phyloP scores from a whole-genome alignment of 2,329 filamentous ascomycete species.

The Emydomyces testavorans region DNA sequence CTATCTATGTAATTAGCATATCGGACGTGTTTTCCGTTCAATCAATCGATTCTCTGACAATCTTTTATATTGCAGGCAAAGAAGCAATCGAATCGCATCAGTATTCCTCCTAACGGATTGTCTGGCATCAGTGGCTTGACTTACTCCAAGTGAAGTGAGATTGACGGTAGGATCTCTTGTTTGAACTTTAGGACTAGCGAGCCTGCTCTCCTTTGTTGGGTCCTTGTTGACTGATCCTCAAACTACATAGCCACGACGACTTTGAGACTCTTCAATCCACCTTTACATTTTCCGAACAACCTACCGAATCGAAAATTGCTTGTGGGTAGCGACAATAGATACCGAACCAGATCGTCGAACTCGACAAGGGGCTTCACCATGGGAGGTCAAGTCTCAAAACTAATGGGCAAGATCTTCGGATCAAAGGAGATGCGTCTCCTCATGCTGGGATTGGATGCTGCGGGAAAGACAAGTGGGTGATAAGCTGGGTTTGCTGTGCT shows the following conservation, averaged over 20 bases:
- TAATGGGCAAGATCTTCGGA: conserved; percentile 98
- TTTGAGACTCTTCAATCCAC: background rate
- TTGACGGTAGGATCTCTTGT: background rate
- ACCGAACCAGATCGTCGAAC: background rate
- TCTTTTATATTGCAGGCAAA: background rate
- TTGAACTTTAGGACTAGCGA: background rate
- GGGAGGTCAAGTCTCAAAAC: conserved; percentile 87
- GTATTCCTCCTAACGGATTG: too few species aligned
- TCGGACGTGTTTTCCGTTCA: too few species aligned
- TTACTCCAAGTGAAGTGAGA: background rate
- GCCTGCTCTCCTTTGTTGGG: background rate
- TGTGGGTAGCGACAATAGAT: background rate
- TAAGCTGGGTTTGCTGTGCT: conserved; percentile 18
- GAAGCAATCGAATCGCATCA: background rate
- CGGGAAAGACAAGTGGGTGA: conserved; percentile 95
- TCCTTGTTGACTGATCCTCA: background rate
- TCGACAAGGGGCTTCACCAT: conserved; percentile 43
- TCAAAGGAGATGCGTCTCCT: conserved; percentile 98
- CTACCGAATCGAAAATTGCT: background rate
- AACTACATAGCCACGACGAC: background rate
- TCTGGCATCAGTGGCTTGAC: too few species aligned
- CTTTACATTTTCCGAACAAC: background rate
- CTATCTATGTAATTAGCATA: too few species aligned
- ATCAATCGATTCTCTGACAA: too few species aligned
- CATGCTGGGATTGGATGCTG: conserved; percentile 95